These are phyloP conservation scores for Aspergillus sergii DNA, from an alignment of 2,329 filamentous ascomycete species.

Conservation along the genomic window DNA sequence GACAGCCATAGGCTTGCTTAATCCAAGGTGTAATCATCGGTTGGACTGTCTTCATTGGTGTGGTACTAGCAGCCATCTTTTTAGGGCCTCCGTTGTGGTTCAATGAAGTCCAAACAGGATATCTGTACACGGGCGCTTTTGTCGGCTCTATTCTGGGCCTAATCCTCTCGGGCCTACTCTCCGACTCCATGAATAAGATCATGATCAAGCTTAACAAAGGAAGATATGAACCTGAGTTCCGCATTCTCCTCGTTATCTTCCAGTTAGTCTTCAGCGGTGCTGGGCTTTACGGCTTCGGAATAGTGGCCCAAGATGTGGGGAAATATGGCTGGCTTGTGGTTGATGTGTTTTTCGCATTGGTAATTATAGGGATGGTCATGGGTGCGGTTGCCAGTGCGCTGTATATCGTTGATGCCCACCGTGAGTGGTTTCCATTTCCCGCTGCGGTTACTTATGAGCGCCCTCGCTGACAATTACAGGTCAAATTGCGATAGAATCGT, in stretches of 20 bases:
- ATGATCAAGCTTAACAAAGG: conserved; percentile 77
- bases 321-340: conserved; percentile 73
- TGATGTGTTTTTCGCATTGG: conserved; percentile 78
- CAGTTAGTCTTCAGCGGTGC: conserved; percentile 76
- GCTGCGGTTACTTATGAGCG: not conserved
- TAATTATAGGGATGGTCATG: conserved; percentile 89
- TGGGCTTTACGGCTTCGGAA: conserved; percentile 83
- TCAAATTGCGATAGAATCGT: conserved; percentile 81
- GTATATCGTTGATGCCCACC: conserved; percentile 91
- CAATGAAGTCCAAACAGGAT: conserved; percentile 78
- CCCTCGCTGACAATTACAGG: conserved; percentile 48
- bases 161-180: conserved; percentile 69
- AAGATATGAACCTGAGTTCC: conserved; percentile 89
- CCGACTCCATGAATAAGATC: conserved; percentile 70
- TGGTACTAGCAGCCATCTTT: conserved; percentile 80
- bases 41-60: conserved; percentile 91
- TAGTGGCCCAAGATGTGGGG: conserved; percentile 64
- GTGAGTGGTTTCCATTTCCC: conserved; percentile 53
- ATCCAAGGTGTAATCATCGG: conserved; percentile 90
- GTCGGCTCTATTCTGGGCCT: conserved; percentile 81
- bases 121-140: conserved; percentile 83
- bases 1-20: conserved; percentile 55
- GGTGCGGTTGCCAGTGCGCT: conserved; percentile 82
- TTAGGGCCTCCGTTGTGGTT: conserved; percentile 80
- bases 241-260: conserved; percentile 78